Percentiles rank a stretch among this genome's conserved stretches.
Conservation (phyloP, 208 protist species). For the Strigomonas culicis region DNA sequence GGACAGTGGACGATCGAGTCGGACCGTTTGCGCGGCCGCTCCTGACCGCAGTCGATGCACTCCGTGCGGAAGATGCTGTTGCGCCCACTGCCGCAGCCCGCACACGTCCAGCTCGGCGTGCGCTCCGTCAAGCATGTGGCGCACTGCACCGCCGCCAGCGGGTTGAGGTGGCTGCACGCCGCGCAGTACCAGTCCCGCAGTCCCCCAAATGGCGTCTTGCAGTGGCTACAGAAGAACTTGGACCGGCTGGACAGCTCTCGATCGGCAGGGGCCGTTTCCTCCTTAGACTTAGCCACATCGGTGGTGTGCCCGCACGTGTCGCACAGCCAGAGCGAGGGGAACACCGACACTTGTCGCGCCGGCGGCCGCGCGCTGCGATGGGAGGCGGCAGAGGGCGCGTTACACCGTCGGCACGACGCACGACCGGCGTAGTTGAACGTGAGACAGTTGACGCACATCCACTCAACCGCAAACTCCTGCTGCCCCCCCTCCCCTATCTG, state of each 20-base stretch:
- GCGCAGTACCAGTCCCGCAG: constrained; percentile 70
- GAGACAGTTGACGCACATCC: constrained; percentile 59
- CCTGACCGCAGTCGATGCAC: constrained; percentile 38
- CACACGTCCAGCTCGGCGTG: constrained; percentile 53
- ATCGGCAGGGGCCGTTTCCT: background rate
- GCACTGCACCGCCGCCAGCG: constrained; percentile 53
- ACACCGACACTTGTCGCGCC: constrained; percentile 56
- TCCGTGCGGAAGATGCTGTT: constrained; percentile 43
- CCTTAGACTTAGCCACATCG: background rate
- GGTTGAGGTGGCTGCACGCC: constrained; percentile 57
- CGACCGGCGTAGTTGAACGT: constrained; percentile 46
- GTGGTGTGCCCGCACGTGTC: constrained; percentile 32
- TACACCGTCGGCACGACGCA: constrained; percentile 39
- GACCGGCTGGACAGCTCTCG: background rate
- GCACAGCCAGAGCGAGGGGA: constrained; percentile 62
- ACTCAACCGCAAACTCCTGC: too few species aligned
- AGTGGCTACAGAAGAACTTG: constrained; percentile 62
- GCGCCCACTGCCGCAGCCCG: constrained; percentile 21
- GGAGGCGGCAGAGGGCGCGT: constrained; percentile 30
- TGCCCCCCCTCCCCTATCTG: too few species aligned
- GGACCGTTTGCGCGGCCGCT: constrained; percentile 20
- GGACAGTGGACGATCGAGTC: constrained; percentile 41
- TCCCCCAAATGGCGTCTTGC: constrained; percentile 46
- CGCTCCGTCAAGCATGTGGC: constrained; percentile 51
- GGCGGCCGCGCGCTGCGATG: constrained; percentile 42